Conservation (phyloP, 495 filamentous ascomycete species). For the Aspergillus nanangensis region DNA sequence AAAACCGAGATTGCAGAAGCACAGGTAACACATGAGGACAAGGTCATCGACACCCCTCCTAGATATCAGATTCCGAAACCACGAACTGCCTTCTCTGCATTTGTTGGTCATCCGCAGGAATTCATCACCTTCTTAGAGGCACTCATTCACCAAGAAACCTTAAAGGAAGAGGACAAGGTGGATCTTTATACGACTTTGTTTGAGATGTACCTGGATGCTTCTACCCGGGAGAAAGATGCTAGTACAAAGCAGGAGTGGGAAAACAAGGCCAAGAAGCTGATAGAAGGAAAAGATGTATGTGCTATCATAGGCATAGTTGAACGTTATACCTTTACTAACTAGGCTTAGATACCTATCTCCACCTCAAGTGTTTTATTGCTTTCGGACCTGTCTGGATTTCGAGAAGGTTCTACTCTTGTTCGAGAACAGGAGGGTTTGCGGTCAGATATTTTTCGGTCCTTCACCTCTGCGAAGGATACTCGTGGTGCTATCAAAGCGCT, state of each 20-base stretch:
- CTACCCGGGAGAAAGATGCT: constrained; percentile 64
- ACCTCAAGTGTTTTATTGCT: constrained; percentile 91
- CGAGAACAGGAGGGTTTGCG: constrained; percentile 88
- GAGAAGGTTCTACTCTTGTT: constrained; percentile 85
- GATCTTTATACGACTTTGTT: constrained; percentile 95
- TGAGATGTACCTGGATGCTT: constrained; percentile 94
- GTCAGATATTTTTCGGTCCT: constrained; percentile 95
- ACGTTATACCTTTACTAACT: constrained; percentile 14
- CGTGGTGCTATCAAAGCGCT: constrained; percentile 83
- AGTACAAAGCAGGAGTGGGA: constrained; percentile 78
- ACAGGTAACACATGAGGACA: constrained; percentile 21
- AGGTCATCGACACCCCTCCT: constrained; percentile 14
- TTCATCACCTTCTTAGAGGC: constrained; percentile 91
- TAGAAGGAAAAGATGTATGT: constrained; percentile 67
- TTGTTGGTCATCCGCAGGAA: constrained; percentile 87
- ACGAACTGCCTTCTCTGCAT: constrained; percentile 89
- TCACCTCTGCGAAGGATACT: constrained; percentile 90
- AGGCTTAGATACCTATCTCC: constrained; percentile 69
- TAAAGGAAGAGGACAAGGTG: constrained; percentile 66
- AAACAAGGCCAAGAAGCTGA: constrained; percentile 76
- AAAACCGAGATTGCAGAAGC: constrained; percentile 33
- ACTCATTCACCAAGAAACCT: constrained; percentile 60
- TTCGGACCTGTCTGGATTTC: constrained; percentile 86
- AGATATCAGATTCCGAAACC: constrained; percentile 63
- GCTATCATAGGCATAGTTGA: neutral